Base-by-base conservation (phyloP, 2,329 filamentous ascomycete species). In the Pseudocercospora vitis region DNA sequence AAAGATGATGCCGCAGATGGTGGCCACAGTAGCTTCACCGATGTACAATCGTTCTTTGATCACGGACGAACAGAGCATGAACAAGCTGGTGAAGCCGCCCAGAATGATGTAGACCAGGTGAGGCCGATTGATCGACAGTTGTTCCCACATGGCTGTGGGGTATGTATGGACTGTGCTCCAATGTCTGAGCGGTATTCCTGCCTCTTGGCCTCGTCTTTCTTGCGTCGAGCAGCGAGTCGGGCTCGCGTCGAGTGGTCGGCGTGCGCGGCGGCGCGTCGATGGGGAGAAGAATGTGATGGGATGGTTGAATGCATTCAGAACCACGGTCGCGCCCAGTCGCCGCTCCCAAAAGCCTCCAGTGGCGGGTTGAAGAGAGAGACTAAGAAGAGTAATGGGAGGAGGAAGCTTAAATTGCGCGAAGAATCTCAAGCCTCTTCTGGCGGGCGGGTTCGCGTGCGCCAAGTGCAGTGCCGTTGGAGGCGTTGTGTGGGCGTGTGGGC, bases 1-100 rank as follows among this genome's bases (percentile, higher is more conserved):
- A 66, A 95, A 95, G 64, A 94, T 91, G 71, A 95, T 86, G 60
- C 90, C 90, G 68, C 88, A 90, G 45, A 95, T 74, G 2, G 90
- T 95, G 47, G 91, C 90, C 39, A 99, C 89, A 1, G 94, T 97
- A 47, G 94, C 94, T 80, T 99, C 94, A 70, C 94, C 94, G 71
- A 99, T 99, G 77, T 99, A 99, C 68, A 97, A 82, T 71, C 89
- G 88, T 79, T 99, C 94, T 79, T 99, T 99, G 76, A 99, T 95
- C 69, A 97, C 85, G 51, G 95, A 90, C 56, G 94, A 99, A 73
- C 91, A 96, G 56, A 99, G 80, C 94, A 99, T 99, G 77, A 99
- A 99, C 65, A 99, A 78, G 56, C 88, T 91, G 63, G 94, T 99
- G 77, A 99, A 99, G 71, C 92, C 94, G 67, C 94, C 94, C 52